A percentile compares a stretch with the other conserved stretches of the same genome.
Evolutionary conservation across 176 grass and related monocot species (phyloP).

Genomic region (Oryza meyeriana): DNA sequence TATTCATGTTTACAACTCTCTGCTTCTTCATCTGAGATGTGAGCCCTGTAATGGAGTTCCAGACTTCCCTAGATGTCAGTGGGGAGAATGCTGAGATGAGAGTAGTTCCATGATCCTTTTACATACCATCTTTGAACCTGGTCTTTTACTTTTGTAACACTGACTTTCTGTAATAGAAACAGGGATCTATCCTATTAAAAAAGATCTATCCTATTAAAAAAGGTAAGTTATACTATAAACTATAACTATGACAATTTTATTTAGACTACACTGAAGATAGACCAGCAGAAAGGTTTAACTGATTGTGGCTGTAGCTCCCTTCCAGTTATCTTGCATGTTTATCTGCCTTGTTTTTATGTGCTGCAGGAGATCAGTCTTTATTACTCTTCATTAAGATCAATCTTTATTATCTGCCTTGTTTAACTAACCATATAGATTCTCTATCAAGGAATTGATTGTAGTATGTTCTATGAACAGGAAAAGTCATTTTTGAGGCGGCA

Average conservation of each 20-base stretch:
- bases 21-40: neutral
- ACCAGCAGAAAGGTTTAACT: neutral
- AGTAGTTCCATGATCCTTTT: neutral
- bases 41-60: neutral
- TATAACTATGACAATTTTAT: too few species aligned
- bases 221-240: too few species aligned
- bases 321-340: neutral
- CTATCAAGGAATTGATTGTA: neutral
- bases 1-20: neutral
- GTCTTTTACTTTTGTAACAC: neutral
- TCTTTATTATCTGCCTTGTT: too few species aligned
- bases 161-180: neutral
- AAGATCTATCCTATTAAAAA: neutral
- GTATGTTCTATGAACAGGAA: constrained; percentile 49
- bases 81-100: neutral
- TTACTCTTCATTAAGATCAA: neutral
- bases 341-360: neutral
- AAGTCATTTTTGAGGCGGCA: constrained; percentile 81
- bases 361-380: neutral
- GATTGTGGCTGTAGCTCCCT: neutral
- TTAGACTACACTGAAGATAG: too few species aligned
- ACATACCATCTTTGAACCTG: neutral
- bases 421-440: neutral
- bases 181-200: neutral
- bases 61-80: neutral